Percentiles rank a stretch among this genome's conserved stretches.
These are phyloP conservation scores for Helotiales sp. DNA, from an alignment of 2,329 filamentous ascomycete genomes.

Conservation along the genomic window DNA sequence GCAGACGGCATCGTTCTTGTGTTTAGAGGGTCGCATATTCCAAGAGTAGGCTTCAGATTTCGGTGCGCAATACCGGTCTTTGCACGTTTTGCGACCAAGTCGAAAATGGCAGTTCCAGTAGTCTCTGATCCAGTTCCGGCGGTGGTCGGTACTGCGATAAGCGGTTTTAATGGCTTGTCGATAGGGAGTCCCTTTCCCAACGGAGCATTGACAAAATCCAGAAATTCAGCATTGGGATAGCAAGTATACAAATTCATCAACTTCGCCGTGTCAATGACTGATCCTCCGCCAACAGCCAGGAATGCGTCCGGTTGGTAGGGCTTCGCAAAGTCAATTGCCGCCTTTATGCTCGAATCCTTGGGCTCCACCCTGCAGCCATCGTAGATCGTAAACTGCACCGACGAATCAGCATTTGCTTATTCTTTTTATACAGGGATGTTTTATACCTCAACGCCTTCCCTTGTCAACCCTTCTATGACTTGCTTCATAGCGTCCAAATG, in stretches of 20 bases:
- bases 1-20: conserved; percentile 94
- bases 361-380: conserved; percentile 77
- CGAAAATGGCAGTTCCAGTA: conserved; percentile 97
- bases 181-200: conserved; percentile 82
- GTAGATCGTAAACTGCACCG: background rate
- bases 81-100: conserved; percentile 82
- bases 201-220: conserved; percentile 97
- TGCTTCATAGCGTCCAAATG: conserved; percentile 88
- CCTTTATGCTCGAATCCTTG: conserved; percentile 88
- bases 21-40: conserved; percentile 84
- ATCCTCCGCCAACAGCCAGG: conserved; percentile 88
- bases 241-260: conserved; percentile 95
- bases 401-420: too few relatives aligned
- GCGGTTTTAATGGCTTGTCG: conserved; percentile 66
- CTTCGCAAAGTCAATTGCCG: conserved; percentile 85
- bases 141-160: conserved; percentile 83
- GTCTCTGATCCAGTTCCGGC: conserved; percentile 91
- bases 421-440: too few relatives aligned
- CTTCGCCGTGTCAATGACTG: conserved; percentile 97
- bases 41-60: conserved; percentile 91
- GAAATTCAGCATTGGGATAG: conserved; percentile 88
- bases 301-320: conserved; percentile 83
- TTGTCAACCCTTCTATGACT: conserved; percentile 75
- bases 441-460: conserved; percentile 78
- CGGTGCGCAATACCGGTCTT: conserved; percentile 97